phyloP scores from a whole-genome alignment of 805 yeast genomes.

The Cephaloascus fragrans region DNA sequence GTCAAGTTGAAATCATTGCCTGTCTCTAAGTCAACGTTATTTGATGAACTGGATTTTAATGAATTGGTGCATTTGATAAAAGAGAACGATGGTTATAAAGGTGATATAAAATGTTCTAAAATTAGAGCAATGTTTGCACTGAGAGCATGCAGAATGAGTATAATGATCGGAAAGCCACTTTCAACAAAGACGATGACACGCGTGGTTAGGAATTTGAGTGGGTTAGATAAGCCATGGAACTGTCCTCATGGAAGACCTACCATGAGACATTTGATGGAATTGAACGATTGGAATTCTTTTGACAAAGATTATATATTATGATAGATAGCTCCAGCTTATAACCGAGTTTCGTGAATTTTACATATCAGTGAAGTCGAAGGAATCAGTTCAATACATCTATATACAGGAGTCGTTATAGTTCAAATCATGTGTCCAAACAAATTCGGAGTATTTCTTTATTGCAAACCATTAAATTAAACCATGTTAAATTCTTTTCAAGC shows the following conservation, averaged over 20 bases:
- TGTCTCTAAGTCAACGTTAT: constrained; percentile 55
- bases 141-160: constrained; percentile 90
- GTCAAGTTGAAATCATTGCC: constrained; percentile 60
- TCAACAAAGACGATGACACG: constrained; percentile 47
- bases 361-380: too few species aligned
- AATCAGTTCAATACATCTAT: too few species aligned
- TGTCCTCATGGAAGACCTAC: constrained; percentile 98
- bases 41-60: constrained; percentile 59
- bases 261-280: constrained; percentile 75
- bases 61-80: constrained; percentile 66
- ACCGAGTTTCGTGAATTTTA: too few species aligned
- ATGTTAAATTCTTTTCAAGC: too few species aligned
- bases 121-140: constrained; percentile 80
- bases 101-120: constrained; percentile 57
- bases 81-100: constrained; percentile 31
- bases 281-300: constrained; percentile 36
- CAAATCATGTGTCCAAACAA: too few species aligned
- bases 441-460: too few species aligned
- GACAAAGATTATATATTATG: constrained; percentile 27
- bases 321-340: too few species aligned
- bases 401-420: too few species aligned
- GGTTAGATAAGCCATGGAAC: constrained; percentile 88
- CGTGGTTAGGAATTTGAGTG: constrained; percentile 60
- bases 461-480: too few species aligned
- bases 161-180: constrained; percentile 84